phyloP scores from a whole-genome alignment of 495 filamentous ascomycete species.

The Jackrogersella multiformis region DNA sequence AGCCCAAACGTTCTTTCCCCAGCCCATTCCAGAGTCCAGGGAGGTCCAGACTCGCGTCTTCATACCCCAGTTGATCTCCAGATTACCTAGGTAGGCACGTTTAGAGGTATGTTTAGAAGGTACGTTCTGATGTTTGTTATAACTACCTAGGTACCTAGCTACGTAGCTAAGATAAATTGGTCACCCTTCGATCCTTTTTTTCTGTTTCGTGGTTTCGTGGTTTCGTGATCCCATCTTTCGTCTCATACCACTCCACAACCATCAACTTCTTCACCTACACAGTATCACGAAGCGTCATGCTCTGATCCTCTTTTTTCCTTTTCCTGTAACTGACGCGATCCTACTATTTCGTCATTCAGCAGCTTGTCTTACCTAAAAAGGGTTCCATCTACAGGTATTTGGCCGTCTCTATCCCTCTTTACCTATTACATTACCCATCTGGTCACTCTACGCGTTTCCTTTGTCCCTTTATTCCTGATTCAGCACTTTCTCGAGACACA shows the following conservation, averaged over 20 bases:
- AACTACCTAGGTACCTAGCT: too few species aligned
- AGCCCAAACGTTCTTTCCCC: neutral
- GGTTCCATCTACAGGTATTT: slow-evolving; percentile 24
- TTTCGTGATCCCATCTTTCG: neutral
- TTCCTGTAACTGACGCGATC: slow-evolving; percentile 16
- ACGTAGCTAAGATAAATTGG: slow-evolving; percentile 12
- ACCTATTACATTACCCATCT: neutral
- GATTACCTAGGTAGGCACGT: too few species aligned
- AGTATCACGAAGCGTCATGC: slow-evolving; percentile 18
- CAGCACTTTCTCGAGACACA: neutral
- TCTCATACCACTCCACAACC: neutral
- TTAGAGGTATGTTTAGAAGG: neutral
- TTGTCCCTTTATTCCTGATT: neutral
- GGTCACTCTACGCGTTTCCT: neutral
- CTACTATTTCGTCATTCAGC: slow-evolving; percentile 11
- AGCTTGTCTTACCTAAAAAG: slow-evolving; percentile 22
- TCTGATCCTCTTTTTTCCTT: slow-evolving; percentile 1
- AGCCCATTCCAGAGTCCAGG: neutral
- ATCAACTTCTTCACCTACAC: slow-evolving; percentile 8
- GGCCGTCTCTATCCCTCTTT: neutral
- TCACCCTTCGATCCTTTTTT: neutral
- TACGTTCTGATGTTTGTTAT: neutral
- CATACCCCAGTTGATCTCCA: too few species aligned
- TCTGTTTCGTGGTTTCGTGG: neutral
- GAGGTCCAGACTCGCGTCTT: neutral